phyloP scores from a whole-genome alignment of 2,329 filamentous ascomycete genomes.

The Beauveria australis region DNA sequence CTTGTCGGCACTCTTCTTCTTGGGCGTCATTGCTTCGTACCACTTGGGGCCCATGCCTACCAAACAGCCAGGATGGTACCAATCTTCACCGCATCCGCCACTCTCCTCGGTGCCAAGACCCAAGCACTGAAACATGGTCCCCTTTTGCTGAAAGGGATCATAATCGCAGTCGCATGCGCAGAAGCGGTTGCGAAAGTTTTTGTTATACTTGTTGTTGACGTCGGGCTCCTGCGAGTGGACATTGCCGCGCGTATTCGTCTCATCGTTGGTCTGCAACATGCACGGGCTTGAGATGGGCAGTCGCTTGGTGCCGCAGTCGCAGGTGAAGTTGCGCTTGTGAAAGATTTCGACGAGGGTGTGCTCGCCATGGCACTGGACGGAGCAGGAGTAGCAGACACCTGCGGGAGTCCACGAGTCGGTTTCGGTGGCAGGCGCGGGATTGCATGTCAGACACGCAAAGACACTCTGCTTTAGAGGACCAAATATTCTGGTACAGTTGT shows the following conservation, averaged over 20 bases:
- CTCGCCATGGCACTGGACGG: conserved; percentile 92
- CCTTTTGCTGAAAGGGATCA: conserved; percentile 79
- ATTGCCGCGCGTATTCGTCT: conserved; percentile 66
- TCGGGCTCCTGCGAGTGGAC: conserved; percentile 70
- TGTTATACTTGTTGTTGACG: conserved; percentile 78
- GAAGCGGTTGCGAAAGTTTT: conserved; percentile 90
- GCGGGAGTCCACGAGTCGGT: conserved; percentile 50
- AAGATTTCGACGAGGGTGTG: conserved; percentile 94
- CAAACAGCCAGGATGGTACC: conserved; percentile 93
- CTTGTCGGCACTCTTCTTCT: conserved; percentile 13
- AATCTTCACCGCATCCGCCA: conserved; percentile 91
- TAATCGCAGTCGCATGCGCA: conserved; percentile 86
- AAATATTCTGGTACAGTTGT: conserved; percentile 84
- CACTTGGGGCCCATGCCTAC: conserved; percentile 71
- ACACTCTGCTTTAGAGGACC: conserved; percentile 80
- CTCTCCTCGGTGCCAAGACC: conserved; percentile 72
- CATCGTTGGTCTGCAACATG: conserved; percentile 61
- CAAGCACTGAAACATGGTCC: conserved; percentile 96
- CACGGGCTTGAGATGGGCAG: conserved; percentile 65
- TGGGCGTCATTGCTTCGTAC: conserved; percentile 45
- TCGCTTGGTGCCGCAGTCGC: conserved; percentile 88
- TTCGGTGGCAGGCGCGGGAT: conserved; percentile 60
- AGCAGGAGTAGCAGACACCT: conserved; percentile 93
- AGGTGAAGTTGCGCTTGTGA: conserved; percentile 88
- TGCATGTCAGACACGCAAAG: conserved; percentile 91